phyloP scores from a whole-genome alignment of 1,284 basidiomycete genomes.

The Moesziomyces sp. region DNA sequence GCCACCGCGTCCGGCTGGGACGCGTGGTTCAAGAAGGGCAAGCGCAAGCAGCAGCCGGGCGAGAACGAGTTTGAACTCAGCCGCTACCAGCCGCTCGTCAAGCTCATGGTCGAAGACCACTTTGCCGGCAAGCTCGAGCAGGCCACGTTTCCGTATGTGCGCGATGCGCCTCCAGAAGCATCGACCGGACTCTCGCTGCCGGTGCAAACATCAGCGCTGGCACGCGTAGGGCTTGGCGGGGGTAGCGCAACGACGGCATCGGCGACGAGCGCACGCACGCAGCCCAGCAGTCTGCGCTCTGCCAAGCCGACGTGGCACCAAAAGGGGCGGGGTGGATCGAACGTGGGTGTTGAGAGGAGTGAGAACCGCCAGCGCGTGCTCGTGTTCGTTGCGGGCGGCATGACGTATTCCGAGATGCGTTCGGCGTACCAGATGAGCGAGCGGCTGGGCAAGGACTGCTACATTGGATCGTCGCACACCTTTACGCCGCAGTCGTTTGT shows the following conservation, averaged over 20 bases:
- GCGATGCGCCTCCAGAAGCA: constrained; percentile 78
- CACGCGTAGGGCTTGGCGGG: constrained; percentile 31
- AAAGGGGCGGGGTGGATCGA: constrained; percentile 39
- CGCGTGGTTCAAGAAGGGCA: constrained; percentile 70
- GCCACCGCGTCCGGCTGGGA: constrained; percentile 39
- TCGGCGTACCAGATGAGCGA: constrained; percentile 84
- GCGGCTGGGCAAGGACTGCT: constrained; percentile 84
- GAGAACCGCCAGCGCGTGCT: constrained; percentile 84
- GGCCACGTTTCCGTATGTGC: constrained; percentile 86
- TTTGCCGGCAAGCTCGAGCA: constrained; percentile 81
- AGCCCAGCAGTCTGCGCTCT: constrained; percentile 48
- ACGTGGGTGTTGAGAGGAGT: constrained; percentile 19
- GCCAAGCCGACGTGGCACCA: constrained; percentile 63
- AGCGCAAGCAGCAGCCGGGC: constrained; percentile 78
- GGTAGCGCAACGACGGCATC: background rate
- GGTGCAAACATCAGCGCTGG: constrained; percentile 41
- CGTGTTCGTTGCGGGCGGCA: constrained; percentile 92
- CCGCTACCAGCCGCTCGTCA: constrained; percentile 87
- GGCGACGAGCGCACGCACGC: constrained; percentile 8
- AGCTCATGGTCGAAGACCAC: constrained; percentile 90
- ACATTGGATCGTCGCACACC: constrained; percentile 91
- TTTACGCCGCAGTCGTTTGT: constrained; percentile 85
- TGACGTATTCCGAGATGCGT: constrained; percentile 95
- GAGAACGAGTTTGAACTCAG: constrained; percentile 97
- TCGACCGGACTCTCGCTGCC: constrained; percentile 12